Percentiles rank a stretch among this genome's conserved stretches.
phyloP scores from a whole-genome alignment of 768 basidiomycete species.

The Clitopilus passeckerianus region DNA sequence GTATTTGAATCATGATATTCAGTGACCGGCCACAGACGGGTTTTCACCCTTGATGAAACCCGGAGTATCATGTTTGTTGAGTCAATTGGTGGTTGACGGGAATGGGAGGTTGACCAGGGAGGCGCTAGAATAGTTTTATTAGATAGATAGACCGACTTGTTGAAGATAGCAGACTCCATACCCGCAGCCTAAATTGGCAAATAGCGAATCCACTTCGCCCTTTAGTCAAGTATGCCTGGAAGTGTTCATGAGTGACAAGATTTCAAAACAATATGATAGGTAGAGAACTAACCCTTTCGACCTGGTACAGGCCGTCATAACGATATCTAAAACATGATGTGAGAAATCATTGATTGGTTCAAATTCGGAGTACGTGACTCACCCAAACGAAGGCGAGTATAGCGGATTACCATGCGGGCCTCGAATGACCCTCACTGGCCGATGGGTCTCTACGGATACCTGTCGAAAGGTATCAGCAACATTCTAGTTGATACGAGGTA shows the following conservation, averaged over 20 bases:
- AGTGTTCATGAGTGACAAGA: neutral
- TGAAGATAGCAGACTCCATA: neutral
- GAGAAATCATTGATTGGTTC: neutral
- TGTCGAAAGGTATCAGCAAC: constrained; percentile 5
- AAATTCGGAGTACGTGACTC: constrained; percentile 2
- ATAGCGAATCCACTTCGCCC: constrained; percentile 13
- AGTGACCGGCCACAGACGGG: too few species aligned
- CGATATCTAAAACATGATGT: constrained; percentile 24
- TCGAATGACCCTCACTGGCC: constrained; percentile 38
- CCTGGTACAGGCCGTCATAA: constrained; percentile 38
- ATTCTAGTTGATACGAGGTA: neutral
- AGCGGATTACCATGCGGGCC: constrained; percentile 21
- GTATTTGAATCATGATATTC: too few species aligned
- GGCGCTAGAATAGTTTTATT: neutral
- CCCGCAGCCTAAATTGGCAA: neutral
- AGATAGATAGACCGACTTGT: neutral
- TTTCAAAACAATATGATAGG: neutral
- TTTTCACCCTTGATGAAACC: too few species aligned
- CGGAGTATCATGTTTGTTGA: neutral
- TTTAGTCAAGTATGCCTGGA: constrained; percentile 22
- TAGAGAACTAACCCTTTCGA: constrained; percentile 21
- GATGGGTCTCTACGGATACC: constrained; percentile 22
- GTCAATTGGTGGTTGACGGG: neutral
- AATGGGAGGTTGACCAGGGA: neutral
- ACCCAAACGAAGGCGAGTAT: constrained; percentile 32